These are phyloP conservation scores for Candida anutae DNA, from an alignment of 1,139 yeast species.

Conservation along the genomic window DNA sequence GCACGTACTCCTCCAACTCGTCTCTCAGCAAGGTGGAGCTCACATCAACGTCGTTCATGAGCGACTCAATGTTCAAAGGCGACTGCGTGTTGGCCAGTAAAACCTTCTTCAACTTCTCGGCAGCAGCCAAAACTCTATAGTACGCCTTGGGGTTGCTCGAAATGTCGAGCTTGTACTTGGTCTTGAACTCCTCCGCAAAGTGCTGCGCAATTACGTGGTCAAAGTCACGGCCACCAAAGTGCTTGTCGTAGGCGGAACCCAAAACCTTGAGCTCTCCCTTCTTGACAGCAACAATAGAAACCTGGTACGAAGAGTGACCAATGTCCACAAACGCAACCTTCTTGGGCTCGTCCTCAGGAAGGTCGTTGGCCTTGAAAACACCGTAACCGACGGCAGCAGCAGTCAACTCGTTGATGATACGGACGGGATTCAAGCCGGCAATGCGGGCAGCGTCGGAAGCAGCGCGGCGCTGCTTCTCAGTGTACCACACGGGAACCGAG, in stretches of 20 bases:
- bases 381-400: constrained; percentile 99
- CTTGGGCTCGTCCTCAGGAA: constrained; percentile 86
- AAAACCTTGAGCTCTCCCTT: constrained; percentile 93
- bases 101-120: constrained; percentile 92
- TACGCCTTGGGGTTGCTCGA: constrained; percentile 89
- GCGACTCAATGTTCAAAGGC: constrained; percentile 91
- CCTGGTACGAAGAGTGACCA: constrained; percentile 94
- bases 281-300: constrained; percentile 84
- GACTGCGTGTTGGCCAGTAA: constrained; percentile 93
- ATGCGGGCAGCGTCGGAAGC: constrained; percentile 91
- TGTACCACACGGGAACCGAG: constrained; percentile 96
- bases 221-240: constrained; percentile 97
- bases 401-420: constrained; percentile 93
- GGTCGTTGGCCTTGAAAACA: constrained; percentile 92
- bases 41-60: constrained; percentile 96
- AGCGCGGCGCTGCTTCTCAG: constrained; percentile 95
- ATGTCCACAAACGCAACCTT: constrained; percentile 91
- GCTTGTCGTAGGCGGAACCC: constrained; percentile 89
- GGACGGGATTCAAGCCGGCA: constrained; percentile 96
- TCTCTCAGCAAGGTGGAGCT: constrained; percentile 86
- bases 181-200: constrained; percentile 86
- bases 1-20: constrained; percentile 82
- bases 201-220: constrained; percentile 91
- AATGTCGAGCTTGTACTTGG: constrained; percentile 90
- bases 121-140: constrained; percentile 83